Evolutionary conservation across 306 rosid genomes (phyloP), one percentile per base, ranked within the genome.

Genomic region (Lablab purpureus): DNA sequence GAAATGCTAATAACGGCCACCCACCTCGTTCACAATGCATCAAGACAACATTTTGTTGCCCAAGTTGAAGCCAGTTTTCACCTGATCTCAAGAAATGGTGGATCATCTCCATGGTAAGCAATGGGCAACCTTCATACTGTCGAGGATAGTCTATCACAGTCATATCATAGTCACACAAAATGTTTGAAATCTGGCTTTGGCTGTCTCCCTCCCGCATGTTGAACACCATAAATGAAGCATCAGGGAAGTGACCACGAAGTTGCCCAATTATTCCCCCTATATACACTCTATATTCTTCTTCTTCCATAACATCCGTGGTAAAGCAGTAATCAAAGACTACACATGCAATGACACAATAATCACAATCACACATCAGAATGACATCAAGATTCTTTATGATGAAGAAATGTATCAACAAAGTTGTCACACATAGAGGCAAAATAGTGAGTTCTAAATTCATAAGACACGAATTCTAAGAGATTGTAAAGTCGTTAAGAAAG

Each of bases 1-100:
- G 88, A 88, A 92, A 96, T 8, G 96, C 98, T 84, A 96, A 87
- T 56, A 96, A 91, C 2, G 94, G 93, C 99, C 98, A 96, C 59
- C 98, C 99, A 23, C 96, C 97, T 75, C 94, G 84, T 65, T 96
- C 98, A 56, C 99, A 96, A 72, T 93, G 96, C 98, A 96, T 91
- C 87, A 96, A 84, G 80, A 96, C 88, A 56, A 91, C 74, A 69
- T 96, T 96, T 36, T 90, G 92, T 4, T 81, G 97, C 67, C 92
- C 96, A 25, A 96, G 97, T 70, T 90, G 90, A 52, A 90, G 94
- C 99, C 99, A 96, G 83, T 82, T 96, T 87, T 96, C 99, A 70
- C 99, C 82, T 52, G 99, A 96, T 77, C 96, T 91, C 83, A 96
- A 80, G 87, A 90, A 93, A 84, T 96, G 99, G 87, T 96, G 99